Base-by-base conservation (phyloP, 257 asterid genomes). In the Nicotiana undulata region DNA sequence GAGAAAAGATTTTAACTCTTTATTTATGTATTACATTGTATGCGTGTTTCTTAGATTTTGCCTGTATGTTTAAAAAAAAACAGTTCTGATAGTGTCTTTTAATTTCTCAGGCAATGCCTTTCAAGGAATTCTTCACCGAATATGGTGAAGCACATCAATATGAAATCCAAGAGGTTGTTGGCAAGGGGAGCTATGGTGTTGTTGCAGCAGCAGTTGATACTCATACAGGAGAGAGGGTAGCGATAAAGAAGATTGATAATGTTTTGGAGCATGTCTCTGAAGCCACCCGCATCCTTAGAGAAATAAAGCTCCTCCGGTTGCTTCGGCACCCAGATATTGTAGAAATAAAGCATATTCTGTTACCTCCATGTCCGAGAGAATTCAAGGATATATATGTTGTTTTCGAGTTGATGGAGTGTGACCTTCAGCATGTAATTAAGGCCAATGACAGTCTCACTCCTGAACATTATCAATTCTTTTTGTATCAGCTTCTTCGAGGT, bases 351-450 rank as follows among this genome's bases (percentile, higher is more conserved):
- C 99, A 95, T 82, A 92, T 95, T 58, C 90, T 93, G 94, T 49
- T 95, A 87, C 99, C 99, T 79, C 92, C 99, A 2, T 95, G 97
- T 66, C 89, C 92, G 10, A 90, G 98, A 88, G 99, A 95, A 87
- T 95, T 95, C 87, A 94, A 89, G 88, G 99, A 95, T 87, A 93
- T 95, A 82, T 95, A 89, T 88, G 97, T 95, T 32, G 94, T 95
- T 83, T 95, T 95, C 81, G 99, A 95, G 88, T 88, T 95, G 94
- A 95, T 95, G 99, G 99, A 95, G 88, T 90, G 98, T 28, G 99
- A 95, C 77, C 97, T 95, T 83, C 99, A 95, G 83, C 96, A 95
- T 82, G 98, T 93, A n/a, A 94, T 95, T 84, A 92, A 90, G 82
- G 90, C 96, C 5, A 95, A 95, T 77, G 95, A 90, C 82, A 92